These are phyloP conservation scores for Pichia ethanolica DNA, from an alignment of 805 yeast species.

Conservation along the genomic window DNA sequence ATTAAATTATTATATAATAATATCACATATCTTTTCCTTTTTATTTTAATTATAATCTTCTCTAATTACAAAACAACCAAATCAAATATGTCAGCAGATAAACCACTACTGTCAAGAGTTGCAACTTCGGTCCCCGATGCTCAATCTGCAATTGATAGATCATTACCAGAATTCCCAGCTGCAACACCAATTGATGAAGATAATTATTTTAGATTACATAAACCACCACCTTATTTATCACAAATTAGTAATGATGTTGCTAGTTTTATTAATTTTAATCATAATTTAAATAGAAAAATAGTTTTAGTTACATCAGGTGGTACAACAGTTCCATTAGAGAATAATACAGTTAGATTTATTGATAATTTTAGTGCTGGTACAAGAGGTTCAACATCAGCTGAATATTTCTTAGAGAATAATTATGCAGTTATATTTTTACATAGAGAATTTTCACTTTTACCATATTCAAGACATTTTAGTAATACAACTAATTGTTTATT, in stretches of 20 bases:
- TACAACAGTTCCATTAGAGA: constrained; percentile 94
- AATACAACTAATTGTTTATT: constrained; percentile 80
- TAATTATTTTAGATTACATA: constrained; percentile 62
- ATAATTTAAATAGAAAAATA: constrained; percentile 37
- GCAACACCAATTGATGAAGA: constrained; percentile 71
- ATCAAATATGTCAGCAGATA: not conserved
- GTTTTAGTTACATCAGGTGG: constrained; percentile 95
- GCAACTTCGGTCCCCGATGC: constrained; percentile 64
- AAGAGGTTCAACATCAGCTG: constrained; percentile 94
- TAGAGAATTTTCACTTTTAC: constrained; percentile 84
- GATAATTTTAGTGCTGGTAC: constrained; percentile 98
- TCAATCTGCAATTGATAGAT: constrained; percentile 70
- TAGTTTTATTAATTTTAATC: constrained; percentile 56
- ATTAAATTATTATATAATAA: no score
- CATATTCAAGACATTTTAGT: constrained; percentile 85
- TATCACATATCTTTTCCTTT: no score
- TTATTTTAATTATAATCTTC: no score
- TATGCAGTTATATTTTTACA: constrained; percentile 91
- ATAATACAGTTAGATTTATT: constrained; percentile 92
- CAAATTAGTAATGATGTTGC: constrained; percentile 50
- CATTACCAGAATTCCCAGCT: constrained; percentile 67
- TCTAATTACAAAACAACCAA: not conserved
- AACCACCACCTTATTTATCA: constrained; percentile 66
- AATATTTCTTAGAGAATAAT: constrained; percentile 74
- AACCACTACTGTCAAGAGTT: constrained; percentile 5